These are phyloP conservation scores for Collybiopsis luxurians DNA, from an alignment of 768 basidiomycete species.

Conservation along the genomic window DNA sequence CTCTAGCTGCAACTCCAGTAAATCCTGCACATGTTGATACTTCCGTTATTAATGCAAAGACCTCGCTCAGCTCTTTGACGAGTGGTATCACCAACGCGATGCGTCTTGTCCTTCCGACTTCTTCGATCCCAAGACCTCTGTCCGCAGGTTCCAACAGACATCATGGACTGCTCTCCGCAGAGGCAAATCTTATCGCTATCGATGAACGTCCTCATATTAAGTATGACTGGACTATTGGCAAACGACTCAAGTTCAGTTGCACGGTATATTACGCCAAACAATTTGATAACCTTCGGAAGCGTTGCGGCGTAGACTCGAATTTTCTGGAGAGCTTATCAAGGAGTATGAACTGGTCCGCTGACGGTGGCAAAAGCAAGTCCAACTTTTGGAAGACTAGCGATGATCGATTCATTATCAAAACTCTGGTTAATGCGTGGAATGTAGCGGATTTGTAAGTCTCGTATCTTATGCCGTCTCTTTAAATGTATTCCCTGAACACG, in stretches of 20 bases:
- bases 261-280: slow-evolving; percentile 82
- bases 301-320: slow-evolving; percentile 64
- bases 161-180: slow-evolving; percentile 46
- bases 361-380: slow-evolving; percentile 77
- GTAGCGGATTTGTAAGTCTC: slow-evolving; percentile 73
- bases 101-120: slow-evolving; percentile 46
- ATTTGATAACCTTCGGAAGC: slow-evolving; percentile 62
- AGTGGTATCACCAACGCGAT: slow-evolving; percentile 57
- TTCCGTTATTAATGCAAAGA: slow-evolving; percentile 23
- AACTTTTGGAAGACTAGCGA: slow-evolving; percentile 84
- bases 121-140: slow-evolving; percentile 27
- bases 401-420: slow-evolving; percentile 80
- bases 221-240: slow-evolving; percentile 78
- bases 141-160: slow-evolving; percentile 40
- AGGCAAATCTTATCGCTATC: slow-evolving; percentile 35
- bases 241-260: slow-evolving; percentile 72
- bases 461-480: not conserved
- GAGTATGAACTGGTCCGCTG: slow-evolving; percentile 68
- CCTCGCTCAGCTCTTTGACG: slow-evolving; percentile 47
- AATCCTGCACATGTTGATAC: slow-evolving; percentile 7
- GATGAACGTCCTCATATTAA: slow-evolving; percentile 81
- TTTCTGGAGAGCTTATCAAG: slow-evolving; percentile 60
- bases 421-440: slow-evolving; percentile 83
- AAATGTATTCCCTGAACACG: not conserved
- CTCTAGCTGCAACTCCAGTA: not conserved